Evolutionary conservation across 768 basidiomycete genomes (phyloP), one percentile per base, ranked within the genome.

Genomic region (Macrolepiota fuliginosa): DNA sequence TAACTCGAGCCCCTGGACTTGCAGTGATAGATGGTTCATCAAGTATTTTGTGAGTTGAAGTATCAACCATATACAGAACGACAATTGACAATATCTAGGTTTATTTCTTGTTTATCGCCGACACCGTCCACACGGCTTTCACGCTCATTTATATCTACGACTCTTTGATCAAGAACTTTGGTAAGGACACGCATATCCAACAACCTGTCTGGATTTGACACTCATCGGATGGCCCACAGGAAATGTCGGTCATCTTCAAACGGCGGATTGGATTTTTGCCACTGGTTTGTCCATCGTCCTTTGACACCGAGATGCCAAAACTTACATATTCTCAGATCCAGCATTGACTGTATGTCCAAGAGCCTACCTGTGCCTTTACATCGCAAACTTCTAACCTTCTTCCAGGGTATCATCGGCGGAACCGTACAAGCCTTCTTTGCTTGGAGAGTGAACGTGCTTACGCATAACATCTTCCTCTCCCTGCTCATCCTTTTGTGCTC

Each of bases 71-170:
- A 39, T 24, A 2, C 15, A 22, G 6, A 11, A 17, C 36, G 19
- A 17, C 37, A 24, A 32, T 29, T 9, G 1, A 40, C 24, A 40
- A 47, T 13, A 12, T 3, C 61, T 46, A 84, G 83, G 80, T 84
- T 51, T 61, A 65, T 39, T 62, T 80, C 37, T 70, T 85, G 4
- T 75, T 84, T 54, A 15, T 81, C 12, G 80, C 78, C 56, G 84
- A 85, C 68, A 82, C 81, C 1, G 64, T 79, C 32, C 82, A 83
- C 64, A 75, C 79, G 3, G 66, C 69, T 5, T 84, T 83, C 65
- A 77, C 80, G 36, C 69, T 79, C 24, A 65, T 74, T 2, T 81
- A 82, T 62, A 62, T 84, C 19, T 85, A 84, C 60, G 69, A 78
- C 10, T 76, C 82, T 6, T 72, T 85, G 29, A 77, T 84, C 46